Evolutionary conservation across 169 alveolate genomes (phyloP), one percentile per base, ranked within the genome.

Genomic region (Eimeria falciformis): DNA sequence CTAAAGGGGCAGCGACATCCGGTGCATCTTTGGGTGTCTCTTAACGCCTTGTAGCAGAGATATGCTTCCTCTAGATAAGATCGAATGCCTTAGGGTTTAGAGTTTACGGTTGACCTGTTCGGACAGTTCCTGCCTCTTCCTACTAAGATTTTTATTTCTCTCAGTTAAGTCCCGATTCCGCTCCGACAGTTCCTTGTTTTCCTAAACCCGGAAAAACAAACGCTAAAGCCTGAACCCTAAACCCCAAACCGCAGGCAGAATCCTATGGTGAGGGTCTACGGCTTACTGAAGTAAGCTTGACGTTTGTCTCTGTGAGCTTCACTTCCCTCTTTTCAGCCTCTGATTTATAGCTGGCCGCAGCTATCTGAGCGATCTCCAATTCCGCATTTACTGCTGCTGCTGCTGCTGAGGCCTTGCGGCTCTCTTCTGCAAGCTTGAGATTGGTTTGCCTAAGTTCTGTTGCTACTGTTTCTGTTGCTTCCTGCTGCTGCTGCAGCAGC

Each of bases 161-260:
- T 81, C 89, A 17, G 29, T 81, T 37, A 81, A 53, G 7, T 81
- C 89, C 27, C 55, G 50, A 53, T 40, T 55, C 27, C 46, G 11
- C 12, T 81, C 89, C 53, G 77, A 27, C 50, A 81, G 89, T 27
- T 55, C 89, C 43, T 53, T 81, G 58, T 81, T 81, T 18, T 81
- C 89, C 89, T 81, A 75, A 50, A 29, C 45, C n/a, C 14, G 58
- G 27, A 79, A 18, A 9, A 25, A 11, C 25, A 55, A 4, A 50
- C 40, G 23, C 58, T 14, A 29, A 78, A 50, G 37, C 23, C 66
- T 77, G 50, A n/a, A 23, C 17, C 71, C 46, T 29, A 46, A 18
- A 78, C 87, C 69, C 2, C 53, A 25, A 25, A 7, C 27, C 71
- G 0, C n/a, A 7, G 58, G n/a, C n/a, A n/a, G n/a, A n/a, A n/a